Conservation (phyloP, 2,329 filamentous ascomycete genomes). For the Fusarium graminum region DNA sequence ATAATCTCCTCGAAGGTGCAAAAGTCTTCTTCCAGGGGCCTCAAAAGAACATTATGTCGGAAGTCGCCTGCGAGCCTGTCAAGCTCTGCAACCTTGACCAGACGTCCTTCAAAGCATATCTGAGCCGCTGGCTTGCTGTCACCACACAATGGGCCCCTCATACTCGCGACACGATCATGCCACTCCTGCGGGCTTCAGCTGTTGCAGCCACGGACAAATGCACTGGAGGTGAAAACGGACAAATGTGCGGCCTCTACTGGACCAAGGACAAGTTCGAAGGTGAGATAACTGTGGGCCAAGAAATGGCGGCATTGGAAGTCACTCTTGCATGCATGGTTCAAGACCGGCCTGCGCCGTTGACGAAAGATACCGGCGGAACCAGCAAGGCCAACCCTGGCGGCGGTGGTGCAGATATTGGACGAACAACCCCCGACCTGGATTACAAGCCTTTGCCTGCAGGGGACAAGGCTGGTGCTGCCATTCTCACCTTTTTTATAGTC, state of each 20-base stretch:
- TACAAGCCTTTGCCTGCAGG: constrained; percentile 60
- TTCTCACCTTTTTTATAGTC: constrained; percentile 71
- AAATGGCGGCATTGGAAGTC: constrained; percentile 77
- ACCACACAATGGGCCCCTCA: constrained; percentile 74
- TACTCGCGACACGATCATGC: constrained; percentile 66
- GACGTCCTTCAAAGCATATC: constrained; percentile 73
- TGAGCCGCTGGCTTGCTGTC: constrained; percentile 71
- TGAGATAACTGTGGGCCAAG: constrained; percentile 73
- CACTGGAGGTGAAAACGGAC: constrained; percentile 66
- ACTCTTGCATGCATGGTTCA: constrained; percentile 72
- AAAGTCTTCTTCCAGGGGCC: constrained; percentile 67
- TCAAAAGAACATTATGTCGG: constrained; percentile 70
- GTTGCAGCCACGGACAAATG: constrained; percentile 69
- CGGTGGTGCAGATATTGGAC: constrained; percentile 62
- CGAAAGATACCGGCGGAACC: constrained; percentile 68
- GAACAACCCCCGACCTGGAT: constrained; percentile 49
- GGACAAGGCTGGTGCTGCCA: constrained; percentile 76
- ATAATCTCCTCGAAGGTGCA: constrained; percentile 67
- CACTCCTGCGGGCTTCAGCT: constrained; percentile 67
- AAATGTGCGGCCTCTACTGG: constrained; percentile 73
- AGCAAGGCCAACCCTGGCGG: constrained; percentile 62
- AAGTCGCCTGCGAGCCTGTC: constrained; percentile 74
- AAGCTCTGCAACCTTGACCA: constrained; percentile 72
- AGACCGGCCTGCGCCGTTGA: constrained; percentile 58
- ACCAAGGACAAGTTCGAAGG: constrained; percentile 69